Percentiles rank a stretch among this genome's conserved stretches.
Conservation (phyloP, 2,329 filamentous ascomycete species). For the Xylaria sp. region DNA sequence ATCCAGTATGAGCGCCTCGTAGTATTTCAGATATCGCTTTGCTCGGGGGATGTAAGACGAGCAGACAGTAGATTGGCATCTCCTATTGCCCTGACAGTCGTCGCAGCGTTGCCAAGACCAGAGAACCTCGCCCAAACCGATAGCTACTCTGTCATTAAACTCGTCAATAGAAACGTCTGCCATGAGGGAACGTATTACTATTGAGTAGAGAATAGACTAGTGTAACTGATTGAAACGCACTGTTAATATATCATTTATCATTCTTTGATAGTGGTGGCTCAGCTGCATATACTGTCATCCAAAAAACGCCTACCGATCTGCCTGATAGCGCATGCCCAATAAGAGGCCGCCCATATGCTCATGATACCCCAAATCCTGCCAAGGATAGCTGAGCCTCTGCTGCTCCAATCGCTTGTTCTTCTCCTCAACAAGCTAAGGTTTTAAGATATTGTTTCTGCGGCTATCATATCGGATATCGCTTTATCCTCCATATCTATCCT, state of each 20-base stretch:
- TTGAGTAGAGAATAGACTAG: neutral
- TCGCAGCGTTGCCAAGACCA: conserved; percentile 19
- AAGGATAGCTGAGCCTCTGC: neutral
- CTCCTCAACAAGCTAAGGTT: too few species aligned
- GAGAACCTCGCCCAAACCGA: conserved; percentile 1
- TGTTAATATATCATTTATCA: too few species aligned
- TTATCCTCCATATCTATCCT: too few species aligned
- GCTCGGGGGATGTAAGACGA: neutral
- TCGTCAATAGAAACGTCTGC: conserved; percentile 3
- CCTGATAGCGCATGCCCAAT: neutral
- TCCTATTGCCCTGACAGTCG: neutral
- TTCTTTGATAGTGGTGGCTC: neutral
- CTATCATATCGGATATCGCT: too few species aligned
- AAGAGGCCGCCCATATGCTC: neutral
- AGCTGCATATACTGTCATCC: neutral
- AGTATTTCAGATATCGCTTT: conserved; percentile 20
- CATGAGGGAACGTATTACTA: neutral
- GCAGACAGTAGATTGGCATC: neutral
- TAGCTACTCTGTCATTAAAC: conserved; percentile 5
- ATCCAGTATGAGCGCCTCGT: conserved; percentile 13
- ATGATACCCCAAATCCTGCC: neutral
- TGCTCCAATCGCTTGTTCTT: neutral
- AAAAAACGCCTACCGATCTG: neutral
- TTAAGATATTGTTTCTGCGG: too few species aligned
- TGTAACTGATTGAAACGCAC: neutral